These are phyloP conservation scores for Globisporangium irregulare DNA, from an alignment of 352 stramenopile species.

Conservation along the genomic window DNA sequence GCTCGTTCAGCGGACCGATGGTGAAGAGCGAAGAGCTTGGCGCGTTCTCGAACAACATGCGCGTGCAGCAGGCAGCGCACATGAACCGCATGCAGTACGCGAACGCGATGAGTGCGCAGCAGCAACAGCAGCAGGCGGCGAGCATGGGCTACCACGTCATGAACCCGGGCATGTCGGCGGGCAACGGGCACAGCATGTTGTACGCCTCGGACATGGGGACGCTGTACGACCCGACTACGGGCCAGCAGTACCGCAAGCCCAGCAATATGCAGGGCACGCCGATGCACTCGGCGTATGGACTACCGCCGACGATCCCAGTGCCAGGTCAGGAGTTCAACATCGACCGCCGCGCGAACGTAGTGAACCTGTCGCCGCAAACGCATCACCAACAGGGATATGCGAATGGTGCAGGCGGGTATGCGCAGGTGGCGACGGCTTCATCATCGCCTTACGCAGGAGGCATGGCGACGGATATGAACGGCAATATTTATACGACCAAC, in stretches of 20 bases:
- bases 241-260: slow-evolving; percentile 47
- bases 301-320: slow-evolving; percentile 26
- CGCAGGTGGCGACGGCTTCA: background rate
- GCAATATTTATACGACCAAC: slow-evolving; percentile 42
- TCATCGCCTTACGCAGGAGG: slow-evolving; percentile 11
- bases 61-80: slow-evolving; percentile 34
- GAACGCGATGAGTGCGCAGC: slow-evolving; percentile 26
- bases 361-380: slow-evolving; percentile 30
- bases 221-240: slow-evolving; percentile 50
- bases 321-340: slow-evolving; percentile 33
- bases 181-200: slow-evolving; percentile 29
- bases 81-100: slow-evolving; percentile 23
- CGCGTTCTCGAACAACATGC: slow-evolving; percentile 42
- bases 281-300: slow-evolving; percentile 27
- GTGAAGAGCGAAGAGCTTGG: slow-evolving; percentile 70
- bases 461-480: slow-evolving; percentile 34
- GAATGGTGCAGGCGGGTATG: background rate
- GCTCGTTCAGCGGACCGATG: slow-evolving; percentile 42
- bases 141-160: slow-evolving; percentile 20
- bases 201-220: slow-evolving; percentile 41
- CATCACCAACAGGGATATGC: slow-evolving; percentile 10
- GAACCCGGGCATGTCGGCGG: slow-evolving; percentile 13
- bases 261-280: slow-evolving; percentile 23
- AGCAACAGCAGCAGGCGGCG: slow-evolving; percentile 22
- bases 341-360: slow-evolving; percentile 43